These are phyloP conservation scores for Scheffersomyces illinoinensis DNA, from an alignment of 1,139 yeast species.

Conservation along the genomic window DNA sequence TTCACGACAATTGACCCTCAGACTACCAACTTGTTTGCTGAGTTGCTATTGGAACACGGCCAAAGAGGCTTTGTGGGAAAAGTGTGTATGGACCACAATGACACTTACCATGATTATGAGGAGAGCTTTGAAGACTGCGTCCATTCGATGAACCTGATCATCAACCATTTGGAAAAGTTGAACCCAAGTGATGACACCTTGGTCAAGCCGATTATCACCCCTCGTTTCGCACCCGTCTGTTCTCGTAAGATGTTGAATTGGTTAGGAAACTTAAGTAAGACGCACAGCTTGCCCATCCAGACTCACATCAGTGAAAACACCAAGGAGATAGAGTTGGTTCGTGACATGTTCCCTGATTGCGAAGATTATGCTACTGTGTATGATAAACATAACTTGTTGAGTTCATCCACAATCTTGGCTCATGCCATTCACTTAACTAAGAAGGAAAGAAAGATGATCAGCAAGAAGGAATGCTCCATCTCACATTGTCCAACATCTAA, in stretches of 20 bases:
- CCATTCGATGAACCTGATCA: constrained; percentile 55
- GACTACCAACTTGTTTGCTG: constrained; percentile 76
- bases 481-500: constrained; percentile 95
- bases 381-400: constrained; percentile 59
- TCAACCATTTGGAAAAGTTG: constrained; percentile 51
- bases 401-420: constrained; percentile 73
- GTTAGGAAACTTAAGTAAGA: constrained; percentile 60
- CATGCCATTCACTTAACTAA: constrained; percentile 80
- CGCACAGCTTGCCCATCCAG: constrained; percentile 66
- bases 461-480: constrained; percentile 61
- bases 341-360: constrained; percentile 68
- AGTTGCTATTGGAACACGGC: constrained; percentile 62
- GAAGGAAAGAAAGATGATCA: constrained; percentile 61
- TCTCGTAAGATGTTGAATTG: constrained; percentile 58
- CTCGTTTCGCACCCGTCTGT: constrained; percentile 93
- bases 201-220: constrained; percentile 78
- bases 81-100: constrained; percentile 78
- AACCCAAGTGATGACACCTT: constrained; percentile 55
- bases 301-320: constrained; percentile 86
- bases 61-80: constrained; percentile 92
- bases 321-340: constrained; percentile 76
- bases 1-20: constrained; percentile 83
- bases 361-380: constrained; percentile 76
- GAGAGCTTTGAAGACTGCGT: constrained; percentile 65
- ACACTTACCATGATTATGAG: constrained; percentile 66